Evolutionary conservation across 371 early-diverging fungal genomes (phyloP), one percentile per base, ranked within the genome.

Genomic region (Dinochytrium kinnereticum): DNA sequence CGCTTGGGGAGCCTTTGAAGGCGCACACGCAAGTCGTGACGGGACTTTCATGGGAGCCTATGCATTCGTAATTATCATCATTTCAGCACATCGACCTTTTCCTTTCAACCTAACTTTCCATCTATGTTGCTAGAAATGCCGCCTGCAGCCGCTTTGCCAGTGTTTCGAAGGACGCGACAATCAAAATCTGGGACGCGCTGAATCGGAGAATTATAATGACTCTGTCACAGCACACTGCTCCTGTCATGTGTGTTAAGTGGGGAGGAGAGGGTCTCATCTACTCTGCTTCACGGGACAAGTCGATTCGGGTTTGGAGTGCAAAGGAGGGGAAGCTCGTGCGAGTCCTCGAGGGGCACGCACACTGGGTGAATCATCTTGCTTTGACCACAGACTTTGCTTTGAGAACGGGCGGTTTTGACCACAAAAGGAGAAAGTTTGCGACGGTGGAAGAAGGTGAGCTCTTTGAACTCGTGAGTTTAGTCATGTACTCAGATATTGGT

Each of bases 131-230:
- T 59, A 64, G 71, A 24, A 78, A 81, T 69, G 92, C 93, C 13
- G 85, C 88, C 49, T 91, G 90, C 76, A 91, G 90, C 76, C 89
- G 94, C 40, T 82, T 98, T 55, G 99, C 95, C 15, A 92, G 93
- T 61, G 92, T 95, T 3, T 97, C 98, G 17, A 94, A 96, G 80
- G 99, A 99, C 81, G 91, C 91, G 61, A 98, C 99, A 0, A 94
- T 97, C 36, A 89, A 97, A 28, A 90, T 99, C 40, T 99, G 99
- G 99, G 94, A 99, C 82, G 89, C 93, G 0, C 82, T 82, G 17
- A 86, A 90, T 31, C 90, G 96, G 59, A 89, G 91, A 39, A 86
- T 91, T 68, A 80, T 91, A 10, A 89, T 96, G 67, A 88, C 94
- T 15, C 85, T 98, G 66, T 78, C 96, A 31, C 90, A 93, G 75